Evolutionary conservation across 2,329 filamentous ascomycete species (phyloP).

Genomic region (Claviceps cyperi): DNA sequence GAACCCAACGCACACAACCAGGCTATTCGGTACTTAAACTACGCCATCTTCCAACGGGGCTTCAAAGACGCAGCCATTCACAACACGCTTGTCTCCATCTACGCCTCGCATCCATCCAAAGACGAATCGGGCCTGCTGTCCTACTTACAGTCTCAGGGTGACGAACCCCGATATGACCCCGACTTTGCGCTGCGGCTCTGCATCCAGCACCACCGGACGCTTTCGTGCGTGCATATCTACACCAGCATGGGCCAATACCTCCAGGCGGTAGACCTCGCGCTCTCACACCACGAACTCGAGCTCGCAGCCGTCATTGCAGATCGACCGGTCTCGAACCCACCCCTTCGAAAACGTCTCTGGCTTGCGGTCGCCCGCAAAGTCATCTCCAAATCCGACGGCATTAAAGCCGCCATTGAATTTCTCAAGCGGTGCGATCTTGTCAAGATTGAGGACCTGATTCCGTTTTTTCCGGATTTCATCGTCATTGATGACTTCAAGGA

Average conservation of each 20-base stretch:
- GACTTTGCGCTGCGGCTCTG: slow-evolving; percentile 93
- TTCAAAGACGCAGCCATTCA: slow-evolving; percentile 78
- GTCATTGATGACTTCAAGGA: slow-evolving; percentile 99
- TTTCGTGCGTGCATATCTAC: slow-evolving; percentile 95
- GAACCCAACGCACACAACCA: slow-evolving; percentile 61
- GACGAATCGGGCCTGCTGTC: slow-evolving; percentile 76
- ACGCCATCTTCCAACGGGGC: slow-evolving; percentile 75
- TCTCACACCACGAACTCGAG: slow-evolving; percentile 80
- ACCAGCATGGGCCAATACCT: slow-evolving; percentile 90
- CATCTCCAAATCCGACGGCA: slow-evolving; percentile 71
- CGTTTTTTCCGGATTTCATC: slow-evolving; percentile 97
- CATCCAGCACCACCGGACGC: slow-evolving; percentile 83
- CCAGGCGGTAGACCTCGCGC: slow-evolving; percentile 81
- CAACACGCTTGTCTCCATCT: slow-evolving; percentile 93
- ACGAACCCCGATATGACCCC: slow-evolving; percentile 77
- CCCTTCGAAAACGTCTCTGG: slow-evolving; percentile 87
- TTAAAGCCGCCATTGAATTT: slow-evolving; percentile 89
- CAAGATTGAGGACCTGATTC: slow-evolving; percentile 90
- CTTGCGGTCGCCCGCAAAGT: slow-evolving; percentile 89
- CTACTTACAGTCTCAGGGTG: slow-evolving; percentile 82
- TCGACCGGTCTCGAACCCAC: slow-evolving; percentile 61
- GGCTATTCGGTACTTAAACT: slow-evolving; percentile 83
- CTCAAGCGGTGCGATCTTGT: slow-evolving; percentile 81
- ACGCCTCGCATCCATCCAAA: slow-evolving; percentile 69
- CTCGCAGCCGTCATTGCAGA: slow-evolving; percentile 84